Evolutionary conservation across 352 stramenopile genomes (phyloP), one percentile per base, ranked within the genome.

Genomic region (Peronosclerospora sorghi): DNA sequence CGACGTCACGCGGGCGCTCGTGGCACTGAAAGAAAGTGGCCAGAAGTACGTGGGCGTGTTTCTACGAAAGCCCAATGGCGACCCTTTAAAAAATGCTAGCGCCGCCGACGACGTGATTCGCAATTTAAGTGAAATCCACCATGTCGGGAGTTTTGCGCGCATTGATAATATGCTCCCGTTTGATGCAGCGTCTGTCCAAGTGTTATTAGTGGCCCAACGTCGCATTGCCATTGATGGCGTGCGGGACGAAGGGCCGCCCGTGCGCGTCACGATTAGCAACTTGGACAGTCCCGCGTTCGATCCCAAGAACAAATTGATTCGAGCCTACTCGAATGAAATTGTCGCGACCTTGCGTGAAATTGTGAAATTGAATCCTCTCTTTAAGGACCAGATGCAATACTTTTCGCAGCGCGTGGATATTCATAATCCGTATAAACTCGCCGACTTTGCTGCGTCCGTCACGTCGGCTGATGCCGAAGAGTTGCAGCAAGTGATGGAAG

Each of bases 271-370:
- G 36, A 87, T 91, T 40, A 82, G 54, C 35, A 59, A 77, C 26
- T 42, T 91, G 53, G 69, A 93, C 46, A 87, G 89, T 52, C 67
- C 64, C 0, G 44, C 65, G 0, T 86, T 63, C 36, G 77, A 88
- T 42, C 59, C 77, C 6, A 73, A 87, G 44, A 86, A 67, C 61
- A 68, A 97, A 55, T 82, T 95, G 5, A 95, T 98, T 29, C 74
- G 85, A 27, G 96, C 96, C 4, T 95, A 98, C 38, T 96, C 82
- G 38, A 98, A 99, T 59, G 95, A 99, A 68, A 97, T 99, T 41
- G 73, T 99, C 5, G 89, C 78, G 18, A 96, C 92, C 18, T 77
- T 98, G 56, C 83, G 95, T 19, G 94, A 98, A 54, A 85, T 99
- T 27, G 86, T 98, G 18, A 96, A 97, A 57, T 62, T 96, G 45